Evolutionary conservation across 2,329 filamentous ascomycete species (phyloP), one percentile per base, ranked within the genome.

Genomic region (Rutstroemia sydowiana): DNA sequence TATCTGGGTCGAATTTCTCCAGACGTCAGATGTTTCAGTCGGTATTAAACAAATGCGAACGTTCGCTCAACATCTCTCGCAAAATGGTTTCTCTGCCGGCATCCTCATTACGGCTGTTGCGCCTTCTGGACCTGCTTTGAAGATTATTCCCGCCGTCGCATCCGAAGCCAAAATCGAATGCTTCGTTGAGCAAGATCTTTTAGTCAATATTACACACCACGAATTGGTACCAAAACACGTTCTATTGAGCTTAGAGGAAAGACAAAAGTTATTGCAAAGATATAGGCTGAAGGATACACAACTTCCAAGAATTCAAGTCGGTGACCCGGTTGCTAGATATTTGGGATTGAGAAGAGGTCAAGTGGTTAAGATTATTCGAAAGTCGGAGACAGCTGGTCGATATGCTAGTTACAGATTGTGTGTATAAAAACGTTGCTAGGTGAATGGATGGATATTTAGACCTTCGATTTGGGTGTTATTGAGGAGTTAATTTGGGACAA

Each of bases 271-370:
- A 64, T 76, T 98, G 55, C 83, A 90, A 72, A 78, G 93, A 57
- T 98, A 98, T 72, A 82, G 93, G 45, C 73, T 98, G 69, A 97
- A 96, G 81, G 93, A 98, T 77, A 96, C 89, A 9, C 93, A 98
- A 74, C 75, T 98, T 66, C 93, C 93, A 4, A 80, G 93, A 52
- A 95, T 98, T 63, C 81, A 95, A 70, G 81, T 87, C 60, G 88
- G 87, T 61, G 93, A 98, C 69, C 93, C 93, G 3, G 90, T 98
- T 48, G 88, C 93, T 23, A 84, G 87, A 63, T 98, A 97, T 69
- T 74, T 96, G 51, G 93, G 93, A 11, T 74, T 98, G 67, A 86
- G 87, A 74, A 80, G 91, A 66, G 90, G 91, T 3, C 88, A 96
- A 71, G 91, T 98, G 3, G 93, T 98, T 65, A 98, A 98, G 81